phyloP scores from a whole-genome alignment of 78 protist species.

The Creolimax fragrantissima region DNA sequence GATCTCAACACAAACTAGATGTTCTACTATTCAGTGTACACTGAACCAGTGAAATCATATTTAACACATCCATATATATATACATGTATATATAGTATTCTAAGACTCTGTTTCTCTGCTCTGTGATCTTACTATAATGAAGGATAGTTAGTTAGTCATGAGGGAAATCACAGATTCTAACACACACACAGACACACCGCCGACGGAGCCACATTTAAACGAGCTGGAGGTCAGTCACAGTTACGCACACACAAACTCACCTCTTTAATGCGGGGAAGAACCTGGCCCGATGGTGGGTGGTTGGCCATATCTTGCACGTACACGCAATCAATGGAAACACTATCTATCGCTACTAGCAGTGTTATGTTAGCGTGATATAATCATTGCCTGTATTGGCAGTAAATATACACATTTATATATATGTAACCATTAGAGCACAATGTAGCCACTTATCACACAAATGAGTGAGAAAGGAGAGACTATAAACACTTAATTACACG shows the following conservation, averaged over 20 bases:
- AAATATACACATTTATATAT: neutral
- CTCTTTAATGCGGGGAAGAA: too few species aligned
- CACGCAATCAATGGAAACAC: neutral
- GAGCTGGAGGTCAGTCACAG: neutral
- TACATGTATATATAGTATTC: neutral
- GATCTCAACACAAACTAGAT: neutral
- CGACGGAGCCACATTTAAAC: neutral
- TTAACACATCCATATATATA: neutral
- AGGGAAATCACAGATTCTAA: neutral
- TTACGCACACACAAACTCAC: neutral
- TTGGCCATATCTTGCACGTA: too few species aligned
- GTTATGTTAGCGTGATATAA: neutral
- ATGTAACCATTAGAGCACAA: neutral
- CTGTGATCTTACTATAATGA: neutral
- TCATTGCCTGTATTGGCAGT: neutral
- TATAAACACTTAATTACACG: neutral
- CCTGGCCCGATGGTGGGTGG: too few species aligned
- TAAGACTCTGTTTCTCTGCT: neutral
- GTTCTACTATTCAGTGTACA: too few species aligned
- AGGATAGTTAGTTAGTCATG: neutral
- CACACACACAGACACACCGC: neutral
- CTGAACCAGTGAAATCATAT: neutral
- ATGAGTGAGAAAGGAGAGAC: neutral
- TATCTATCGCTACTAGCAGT: neutral
- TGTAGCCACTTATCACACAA: neutral